Evolutionary conservation across 768 basidiomycete genomes (phyloP), one percentile per base, ranked within the genome.

Genomic region (Lanmaoa rubissima): DNA sequence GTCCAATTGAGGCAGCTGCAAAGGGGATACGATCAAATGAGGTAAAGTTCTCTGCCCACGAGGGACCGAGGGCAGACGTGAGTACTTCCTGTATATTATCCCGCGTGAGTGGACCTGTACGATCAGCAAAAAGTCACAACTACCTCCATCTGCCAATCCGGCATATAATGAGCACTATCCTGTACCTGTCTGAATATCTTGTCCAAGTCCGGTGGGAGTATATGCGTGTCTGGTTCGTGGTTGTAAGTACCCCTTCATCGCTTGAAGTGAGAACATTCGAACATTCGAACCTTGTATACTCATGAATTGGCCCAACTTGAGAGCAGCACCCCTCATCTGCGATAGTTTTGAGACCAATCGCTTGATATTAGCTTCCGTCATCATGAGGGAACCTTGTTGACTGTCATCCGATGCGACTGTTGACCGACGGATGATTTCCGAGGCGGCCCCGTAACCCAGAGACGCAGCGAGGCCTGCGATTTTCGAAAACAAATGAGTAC

Each of bases 121-220:
- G 28, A 40, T 39, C 1, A 57, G 10, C 11, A 45, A 11, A 16
- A 40, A 41, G 11, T 28, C 6, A 7, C 4, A 67, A 73, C 19
- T 16, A 92, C 95, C 83, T 95, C 90, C 86, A 98, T 90, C 69
- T 99, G 96, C 90, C 90, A 95, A 62, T 96, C 89, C 0, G 96
- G 96, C 96, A 99, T 99, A 69, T 98, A 98, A 71, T 99, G 93
- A 1, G 96, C 96, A 62, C 88, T 86, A 61, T 96, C 92, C 68
- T 98, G 96, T 0, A 99, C 95, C 31, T 88, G 78, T 49, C 93
- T 83, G 63, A 99, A 86, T 32, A 99, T 88, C 52, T 83, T 80
- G 66, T 98, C 94, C 4, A 98, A 73, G 61, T 96, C 93, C 0
- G 89, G 82, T 0, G 95, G 92, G 2, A 99, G 78, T 38, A 91